These are phyloP conservation scores for Globisporangium recalcitrans DNA, from an alignment of 352 stramenopile genomes.

Conservation along the genomic window DNA sequence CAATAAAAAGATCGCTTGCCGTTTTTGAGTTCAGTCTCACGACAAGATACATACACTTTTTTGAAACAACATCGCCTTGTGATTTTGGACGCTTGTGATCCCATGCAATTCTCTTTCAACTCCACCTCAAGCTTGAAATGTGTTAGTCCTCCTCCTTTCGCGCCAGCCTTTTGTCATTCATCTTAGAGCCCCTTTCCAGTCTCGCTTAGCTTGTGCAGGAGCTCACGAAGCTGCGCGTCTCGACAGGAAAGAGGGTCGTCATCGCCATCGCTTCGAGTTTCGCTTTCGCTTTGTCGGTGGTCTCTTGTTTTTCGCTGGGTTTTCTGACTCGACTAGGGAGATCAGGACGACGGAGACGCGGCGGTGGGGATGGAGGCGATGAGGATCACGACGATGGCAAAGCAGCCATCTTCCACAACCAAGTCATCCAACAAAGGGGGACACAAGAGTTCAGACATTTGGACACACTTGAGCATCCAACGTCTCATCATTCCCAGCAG, in stretches of 20 bases:
- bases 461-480: background rate
- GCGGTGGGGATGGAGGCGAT: background rate
- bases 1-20: background rate
- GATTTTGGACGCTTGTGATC: background rate
- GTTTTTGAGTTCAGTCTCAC: background rate
- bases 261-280: background rate
- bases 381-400: background rate
- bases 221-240: constrained; percentile 1
- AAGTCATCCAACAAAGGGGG: background rate
- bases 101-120: background rate
- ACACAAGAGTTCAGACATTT: constrained; percentile 2
- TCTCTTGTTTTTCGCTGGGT: constrained; percentile 10
- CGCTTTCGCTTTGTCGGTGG: no score
- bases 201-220: background rate
- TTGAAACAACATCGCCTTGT: background rate
- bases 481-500: background rate
- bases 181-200: background rate
- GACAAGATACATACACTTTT: background rate
- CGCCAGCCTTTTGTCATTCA: no score
- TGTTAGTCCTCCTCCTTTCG: background rate
- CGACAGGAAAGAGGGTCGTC: background rate
- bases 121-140: no score
- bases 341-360: background rate
- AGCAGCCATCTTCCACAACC: background rate
- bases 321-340: constrained; percentile 1